Percentiles rank a stretch among this genome's conserved stretches.
Evolutionary conservation across 1,284 basidiomycete species (phyloP).

Genomic region (Waitea zeae): DNA sequence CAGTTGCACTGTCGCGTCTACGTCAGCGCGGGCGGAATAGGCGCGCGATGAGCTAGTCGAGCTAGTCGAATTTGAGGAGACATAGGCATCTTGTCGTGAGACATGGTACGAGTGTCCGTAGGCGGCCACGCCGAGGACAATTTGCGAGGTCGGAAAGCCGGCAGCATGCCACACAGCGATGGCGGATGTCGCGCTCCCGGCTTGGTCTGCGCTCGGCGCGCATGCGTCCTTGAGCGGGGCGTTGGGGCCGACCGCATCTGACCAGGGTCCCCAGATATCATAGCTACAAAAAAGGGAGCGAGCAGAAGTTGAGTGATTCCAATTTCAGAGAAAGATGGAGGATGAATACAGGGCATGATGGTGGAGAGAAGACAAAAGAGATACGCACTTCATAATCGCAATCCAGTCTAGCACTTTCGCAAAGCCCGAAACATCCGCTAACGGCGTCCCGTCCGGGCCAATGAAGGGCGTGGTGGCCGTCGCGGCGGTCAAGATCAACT

Average conservation of each 20-base stretch:
- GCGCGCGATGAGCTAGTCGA: conserved; percentile 7
- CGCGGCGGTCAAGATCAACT: conserved; percentile 60
- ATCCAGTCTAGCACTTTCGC: conserved; percentile 65
- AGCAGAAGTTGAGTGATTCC: no score
- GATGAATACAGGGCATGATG: no score
- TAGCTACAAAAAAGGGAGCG: no score
- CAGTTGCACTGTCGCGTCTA: no score
- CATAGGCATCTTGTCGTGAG: conserved; percentile 19
- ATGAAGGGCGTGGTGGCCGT: conserved; percentile 58
- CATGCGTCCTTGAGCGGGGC: conserved; percentile 71
- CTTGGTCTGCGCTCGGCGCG: conserved; percentile 35
- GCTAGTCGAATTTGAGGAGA: no score
- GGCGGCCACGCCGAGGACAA: conserved; percentile 67
- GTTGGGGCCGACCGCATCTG: conserved; percentile 50
- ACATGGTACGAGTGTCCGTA: conserved; percentile 55
- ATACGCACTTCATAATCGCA: conserved; percentile 73
- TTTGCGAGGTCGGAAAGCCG: conserved; percentile 62
- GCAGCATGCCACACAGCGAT: conserved; percentile 61
- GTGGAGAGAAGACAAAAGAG: not conserved
- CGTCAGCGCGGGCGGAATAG: no score
- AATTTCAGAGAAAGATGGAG: no score
- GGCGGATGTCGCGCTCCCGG: conserved; percentile 62
- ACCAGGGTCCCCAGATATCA: conserved; percentile 49
- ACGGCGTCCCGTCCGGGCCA: conserved; percentile 38
- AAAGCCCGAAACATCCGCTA: conserved; percentile 53